Percentiles rank a stretch among this genome's conserved stretches.
phyloP scores from a whole-genome alignment of 768 basidiomycete genomes.

The Tulasnella sp. region DNA sequence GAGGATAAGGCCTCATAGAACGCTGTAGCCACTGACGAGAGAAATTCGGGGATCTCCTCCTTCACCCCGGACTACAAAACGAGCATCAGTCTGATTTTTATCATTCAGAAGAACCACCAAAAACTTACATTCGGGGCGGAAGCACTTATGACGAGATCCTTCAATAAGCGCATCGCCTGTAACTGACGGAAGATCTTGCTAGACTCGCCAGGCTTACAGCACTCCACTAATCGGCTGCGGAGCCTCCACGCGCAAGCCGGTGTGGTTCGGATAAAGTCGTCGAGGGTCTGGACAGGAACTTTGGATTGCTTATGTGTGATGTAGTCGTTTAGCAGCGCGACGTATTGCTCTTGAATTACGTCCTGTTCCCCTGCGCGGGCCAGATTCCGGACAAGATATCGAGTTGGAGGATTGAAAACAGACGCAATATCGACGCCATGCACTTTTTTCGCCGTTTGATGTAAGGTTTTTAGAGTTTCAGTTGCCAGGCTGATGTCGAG shows the following conservation, averaged over 20 bases:
- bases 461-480: slow-evolving; percentile 63
- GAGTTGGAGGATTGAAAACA: slow-evolving; percentile 66
- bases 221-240: slow-evolving; percentile 60
- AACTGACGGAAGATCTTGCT: slow-evolving; percentile 77
- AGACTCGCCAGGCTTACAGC: slow-evolving; percentile 54
- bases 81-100: background rate
- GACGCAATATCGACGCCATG: slow-evolving; percentile 64
- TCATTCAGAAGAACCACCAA: background rate
- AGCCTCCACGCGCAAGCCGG: slow-evolving; percentile 68
- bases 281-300: slow-evolving; percentile 73
- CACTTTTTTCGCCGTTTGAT: slow-evolving; percentile 69
- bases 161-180: slow-evolving; percentile 74
- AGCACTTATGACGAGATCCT: slow-evolving; percentile 52
- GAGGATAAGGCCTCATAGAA: background rate
- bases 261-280: slow-evolving; percentile 71
- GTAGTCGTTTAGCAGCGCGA: slow-evolving; percentile 71
- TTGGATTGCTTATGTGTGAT: slow-evolving; percentile 78
- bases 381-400: slow-evolving; percentile 67
- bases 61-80: background rate
- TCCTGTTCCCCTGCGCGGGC: slow-evolving; percentile 47
- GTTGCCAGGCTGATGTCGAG: slow-evolving; percentile 52
- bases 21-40: slow-evolving; percentile 9
- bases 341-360: slow-evolving; percentile 59
- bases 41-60: slow-evolving; percentile 13
- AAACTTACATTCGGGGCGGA: slow-evolving; percentile 8